Percentiles rank a stretch among this genome's conserved stretches.
Conservation (phyloP, 257 asterid genomes). For the Penstemon newberryi region DNA sequence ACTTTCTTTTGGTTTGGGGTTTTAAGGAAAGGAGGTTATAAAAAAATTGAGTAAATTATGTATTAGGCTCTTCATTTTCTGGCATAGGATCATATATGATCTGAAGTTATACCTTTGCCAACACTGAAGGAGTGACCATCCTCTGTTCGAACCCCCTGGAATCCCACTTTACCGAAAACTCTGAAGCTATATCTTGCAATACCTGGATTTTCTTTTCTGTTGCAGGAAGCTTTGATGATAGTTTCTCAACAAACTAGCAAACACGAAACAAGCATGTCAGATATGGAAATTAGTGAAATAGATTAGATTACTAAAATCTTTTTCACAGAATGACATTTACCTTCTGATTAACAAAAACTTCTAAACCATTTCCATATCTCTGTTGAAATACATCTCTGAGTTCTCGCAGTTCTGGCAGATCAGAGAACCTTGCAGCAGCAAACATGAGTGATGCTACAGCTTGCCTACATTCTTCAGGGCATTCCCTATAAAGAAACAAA, state of each 20-base stretch:
- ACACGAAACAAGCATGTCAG: conserved; percentile 36
- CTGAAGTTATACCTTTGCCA: conserved; percentile 52
- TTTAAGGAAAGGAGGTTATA: no score
- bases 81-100: conserved; percentile 19
- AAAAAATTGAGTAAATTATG: no score
- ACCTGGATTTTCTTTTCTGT: conserved; percentile 52
- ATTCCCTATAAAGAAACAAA: conserved; percentile 57
- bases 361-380: conserved; percentile 72
- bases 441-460: conserved; percentile 82
- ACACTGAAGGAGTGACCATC: conserved; percentile 55
- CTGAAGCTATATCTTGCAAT: conserved; percentile 82
- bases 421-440: conserved; percentile 99
- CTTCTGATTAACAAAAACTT: conserved; percentile 76
- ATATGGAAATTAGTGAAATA: conserved; percentile 22
- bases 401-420: conserved; percentile 92
- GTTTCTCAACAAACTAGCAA: conserved; percentile 78
- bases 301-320: background rate
- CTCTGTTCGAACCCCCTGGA: conserved; percentile 70
- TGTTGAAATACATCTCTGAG: conserved; percentile 78
- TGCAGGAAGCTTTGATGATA: conserved; percentile 56
- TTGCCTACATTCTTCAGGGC: conserved; percentile 96
- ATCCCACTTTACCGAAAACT: conserved; percentile 84
- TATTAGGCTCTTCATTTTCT: conserved; percentile 4
- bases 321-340: conserved; percentile 38
- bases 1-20: no score